These are phyloP conservation scores for Halteria grandinella DNA, from an alignment of 73 alveolate species.

Conservation along the genomic window DNA sequence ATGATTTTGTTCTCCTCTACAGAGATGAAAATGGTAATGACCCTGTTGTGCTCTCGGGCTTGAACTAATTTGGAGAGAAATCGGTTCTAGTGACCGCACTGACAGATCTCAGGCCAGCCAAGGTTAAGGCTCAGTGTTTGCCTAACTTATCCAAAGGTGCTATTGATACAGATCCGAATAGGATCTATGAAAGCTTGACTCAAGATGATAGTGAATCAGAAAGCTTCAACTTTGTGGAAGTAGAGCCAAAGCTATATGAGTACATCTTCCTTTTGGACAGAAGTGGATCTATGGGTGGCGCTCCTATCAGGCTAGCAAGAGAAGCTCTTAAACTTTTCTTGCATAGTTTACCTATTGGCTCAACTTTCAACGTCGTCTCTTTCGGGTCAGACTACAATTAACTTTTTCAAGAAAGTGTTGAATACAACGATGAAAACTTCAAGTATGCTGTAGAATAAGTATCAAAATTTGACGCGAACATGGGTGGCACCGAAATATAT, in stretches of 20 bases:
- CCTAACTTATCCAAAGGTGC: no score
- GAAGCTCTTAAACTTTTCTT: constrained; percentile 77
- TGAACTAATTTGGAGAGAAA: not conserved
- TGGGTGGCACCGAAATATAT: constrained; percentile 94
- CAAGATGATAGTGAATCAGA: no score
- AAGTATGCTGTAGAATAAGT: constrained; percentile 58
- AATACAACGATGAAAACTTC: constrained; percentile 57
- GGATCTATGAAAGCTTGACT: not conserved
- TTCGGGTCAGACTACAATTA: constrained; percentile 72
- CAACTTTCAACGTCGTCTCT: constrained; percentile 78
- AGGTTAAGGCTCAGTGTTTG: no score
- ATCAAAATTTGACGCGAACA: constrained; percentile 58
- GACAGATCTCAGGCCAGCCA: constrained; percentile 8
- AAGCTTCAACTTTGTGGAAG: not conserved
- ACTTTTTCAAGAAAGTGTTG: constrained; percentile 51
- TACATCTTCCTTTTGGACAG: constrained; percentile 80
- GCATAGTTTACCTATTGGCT: constrained; percentile 77
- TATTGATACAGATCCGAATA: not conserved
- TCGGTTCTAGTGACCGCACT: not conserved
- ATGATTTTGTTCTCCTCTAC: not conserved
- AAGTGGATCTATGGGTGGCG: constrained; percentile 91
- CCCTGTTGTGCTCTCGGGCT: not conserved
- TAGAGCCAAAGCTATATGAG: constrained; percentile 45
- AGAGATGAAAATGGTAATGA: constrained; percentile 15
- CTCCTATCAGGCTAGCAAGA: constrained; percentile 71